A percentile compares a stretch with the other conserved stretches of the same genome.
Conservation (phyloP, 2,329 filamentous ascomycete genomes). For the Raffaelea ambrosiae region DNA sequence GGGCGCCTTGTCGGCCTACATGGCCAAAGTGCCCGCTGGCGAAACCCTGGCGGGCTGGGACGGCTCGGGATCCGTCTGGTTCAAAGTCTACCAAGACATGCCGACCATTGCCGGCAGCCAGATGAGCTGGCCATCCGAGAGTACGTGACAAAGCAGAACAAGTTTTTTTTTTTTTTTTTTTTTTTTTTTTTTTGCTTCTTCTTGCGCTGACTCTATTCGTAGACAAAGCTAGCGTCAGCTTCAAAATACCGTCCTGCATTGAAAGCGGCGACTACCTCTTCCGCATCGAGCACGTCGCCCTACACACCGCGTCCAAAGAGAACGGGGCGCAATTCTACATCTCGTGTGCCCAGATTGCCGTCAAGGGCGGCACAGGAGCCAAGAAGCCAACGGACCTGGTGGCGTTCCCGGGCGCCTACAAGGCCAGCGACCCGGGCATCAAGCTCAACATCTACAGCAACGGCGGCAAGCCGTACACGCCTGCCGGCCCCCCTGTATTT, state of each 20-base stretch:
- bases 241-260: conserved; percentile 9
- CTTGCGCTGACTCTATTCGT: not conserved
- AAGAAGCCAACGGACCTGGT: conserved; percentile 9
- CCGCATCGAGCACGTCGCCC: conserved; percentile 10
- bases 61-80: conserved; percentile 24
- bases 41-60: conserved; percentile 22
- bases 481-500: conserved; percentile 9
- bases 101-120: conserved; percentile 9
- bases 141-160: no score
- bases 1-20: conserved; percentile 25
- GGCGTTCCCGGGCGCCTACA: conserved; percentile 11
- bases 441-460: conserved; percentile 10
- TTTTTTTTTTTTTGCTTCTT: not conserved
- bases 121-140: conserved; percentile 8
- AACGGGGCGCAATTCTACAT: conserved; percentile 12
- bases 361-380: conserved; percentile 6
- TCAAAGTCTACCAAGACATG: conserved; percentile 26
- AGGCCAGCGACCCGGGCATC: conserved; percentile 10
- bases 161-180: not conserved
- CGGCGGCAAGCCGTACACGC: conserved; percentile 6
- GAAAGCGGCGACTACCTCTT: conserved; percentile 10
- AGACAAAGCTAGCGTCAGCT: conserved; percentile 9
- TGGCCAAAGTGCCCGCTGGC: conserved; percentile 25
- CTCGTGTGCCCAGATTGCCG: conserved; percentile 9
- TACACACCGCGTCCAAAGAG: conserved; percentile 4